phyloP scores from a whole-genome alignment of 202 grass and related monocot genomes.

The Zizania palustris region DNA sequence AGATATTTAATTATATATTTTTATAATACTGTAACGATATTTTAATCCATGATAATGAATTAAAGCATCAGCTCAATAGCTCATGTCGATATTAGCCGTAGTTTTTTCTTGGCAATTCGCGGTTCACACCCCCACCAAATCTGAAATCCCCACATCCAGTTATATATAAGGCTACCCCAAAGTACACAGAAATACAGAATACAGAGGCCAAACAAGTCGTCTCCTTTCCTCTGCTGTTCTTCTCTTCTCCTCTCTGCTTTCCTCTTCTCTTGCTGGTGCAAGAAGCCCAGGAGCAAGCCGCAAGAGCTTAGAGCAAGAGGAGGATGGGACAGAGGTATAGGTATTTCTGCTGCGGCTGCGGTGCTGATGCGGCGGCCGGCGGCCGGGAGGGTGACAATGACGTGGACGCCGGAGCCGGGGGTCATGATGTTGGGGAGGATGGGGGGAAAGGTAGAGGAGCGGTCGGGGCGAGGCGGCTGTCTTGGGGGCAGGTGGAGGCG shows the following conservation, averaged over 20 bases:
- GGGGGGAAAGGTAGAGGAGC: slow-evolving; percentile 7
- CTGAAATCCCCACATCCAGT: slow-evolving; percentile 18
- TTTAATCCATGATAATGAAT: too few relatives aligned
- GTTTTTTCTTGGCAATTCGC: slow-evolving; percentile 16
- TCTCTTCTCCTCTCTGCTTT: not conserved
- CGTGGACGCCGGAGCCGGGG: too few relatives aligned
- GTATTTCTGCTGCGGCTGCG: slow-evolving; percentile 61
- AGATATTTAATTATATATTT: too few relatives aligned
- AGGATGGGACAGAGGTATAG: slow-evolving; percentile 60
- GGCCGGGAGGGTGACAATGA: too few relatives aligned
- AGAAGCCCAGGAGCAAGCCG: slow-evolving; percentile 2
- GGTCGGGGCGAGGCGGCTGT: slow-evolving; percentile 43
- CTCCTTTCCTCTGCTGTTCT: not conserved
- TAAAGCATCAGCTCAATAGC: too few relatives aligned
- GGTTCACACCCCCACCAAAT: slow-evolving; percentile 55
- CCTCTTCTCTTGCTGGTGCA: not conserved
- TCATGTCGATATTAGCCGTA: not conserved
- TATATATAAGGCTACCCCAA: slow-evolving; percentile 49
- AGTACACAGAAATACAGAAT: slow-evolving; percentile 30
- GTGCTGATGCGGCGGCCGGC: slow-evolving; percentile 36
- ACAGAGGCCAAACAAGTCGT: slow-evolving; percentile 17
- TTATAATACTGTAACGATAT: too few relatives aligned
- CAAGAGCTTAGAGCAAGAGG: not conserved
- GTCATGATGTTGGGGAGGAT: slow-evolving; percentile 20
- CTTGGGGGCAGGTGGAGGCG: slow-evolving; percentile 70